Conservation (phyloP, 1,284 basidiomycete species). For the Pulveroboletus sp. region DNA sequence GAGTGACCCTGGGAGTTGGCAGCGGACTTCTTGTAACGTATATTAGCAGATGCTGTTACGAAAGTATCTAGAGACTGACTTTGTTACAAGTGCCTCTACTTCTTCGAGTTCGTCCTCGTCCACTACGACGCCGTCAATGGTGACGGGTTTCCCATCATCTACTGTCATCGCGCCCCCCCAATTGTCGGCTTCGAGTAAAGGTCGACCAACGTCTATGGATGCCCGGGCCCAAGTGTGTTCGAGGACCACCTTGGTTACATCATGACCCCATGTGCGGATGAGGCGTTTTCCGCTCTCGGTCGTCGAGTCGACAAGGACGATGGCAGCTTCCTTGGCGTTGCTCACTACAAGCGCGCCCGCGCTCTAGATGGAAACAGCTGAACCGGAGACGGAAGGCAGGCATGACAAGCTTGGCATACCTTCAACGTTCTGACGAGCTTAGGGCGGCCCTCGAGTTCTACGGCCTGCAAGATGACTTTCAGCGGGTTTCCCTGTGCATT, state of each 20-base stretch:
- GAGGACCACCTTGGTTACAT: constrained; percentile 49
- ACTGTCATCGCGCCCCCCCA: constrained; percentile 55
- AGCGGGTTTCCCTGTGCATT: constrained; percentile 29
- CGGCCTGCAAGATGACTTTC: constrained; percentile 53
- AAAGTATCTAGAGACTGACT: constrained; percentile 31
- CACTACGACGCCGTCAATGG: constrained; percentile 35
- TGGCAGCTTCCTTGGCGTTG: constrained; percentile 48
- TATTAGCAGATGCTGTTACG: constrained; percentile 23
- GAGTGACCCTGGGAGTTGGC: constrained; percentile 62
- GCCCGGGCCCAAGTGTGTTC: constrained; percentile 47
- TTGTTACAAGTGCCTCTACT: constrained; percentile 40
- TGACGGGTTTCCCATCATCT: constrained; percentile 47
- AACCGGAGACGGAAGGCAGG: not conserved
- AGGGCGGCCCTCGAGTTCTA: constrained; percentile 49
- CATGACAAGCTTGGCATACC: constrained; percentile 37
- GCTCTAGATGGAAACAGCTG: constrained; percentile 40
- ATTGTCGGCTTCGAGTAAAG: constrained; percentile 47
- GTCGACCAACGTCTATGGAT: constrained; percentile 43
- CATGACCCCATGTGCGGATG: constrained; percentile 56
- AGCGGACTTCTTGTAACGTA: constrained; percentile 47
- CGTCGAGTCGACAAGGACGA: constrained; percentile 58
- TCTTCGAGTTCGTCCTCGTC: constrained; percentile 40
- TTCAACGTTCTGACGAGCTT: constrained; percentile 53
- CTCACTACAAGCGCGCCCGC: constrained; percentile 52
- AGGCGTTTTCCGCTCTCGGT: constrained; percentile 52